Base-by-base conservation (phyloP, 176 grass and related monocot species). In the Alopecurus myosuroides region DNA sequence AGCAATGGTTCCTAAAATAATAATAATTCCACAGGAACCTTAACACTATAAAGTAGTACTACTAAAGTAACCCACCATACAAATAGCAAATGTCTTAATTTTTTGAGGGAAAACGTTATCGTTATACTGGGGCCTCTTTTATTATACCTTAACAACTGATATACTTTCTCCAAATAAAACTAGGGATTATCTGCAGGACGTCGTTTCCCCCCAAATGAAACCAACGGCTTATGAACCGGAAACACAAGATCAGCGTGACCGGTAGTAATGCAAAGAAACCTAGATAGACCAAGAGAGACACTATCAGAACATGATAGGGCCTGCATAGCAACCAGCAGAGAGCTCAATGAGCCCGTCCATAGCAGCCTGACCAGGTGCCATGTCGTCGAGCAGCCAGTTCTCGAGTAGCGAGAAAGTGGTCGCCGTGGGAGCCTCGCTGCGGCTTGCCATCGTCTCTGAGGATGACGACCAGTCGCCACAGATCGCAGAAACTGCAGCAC, bases 311-410 rank as follows among this genome's bases (percentile, higher is more conserved):
- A 91, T 91, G 69, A 91, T 91, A 8, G 89, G 89, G 46, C 87
- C 85, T 18, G 89, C 81, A 87, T 77, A 84, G 41, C 81, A 88
- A 31, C 85, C 89, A 2, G 61, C 61, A 23, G 85, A 81, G 25
- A 87, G 70, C 51, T 86, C 81, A 77, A 81, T 70, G 51, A 91
- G 17, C 31, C 76, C 77, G 68, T 91, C 89, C 76, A 87, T 80
- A 58, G 84, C 45, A 48, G 78, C 81, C 77, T 84, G 89, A 22
- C 81, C 89, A 1, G 89, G 77, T 34, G 17, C 29, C 81, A 84
- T 75, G 81, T 91, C 85, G 8, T 91, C 85, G 7, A 91, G 77
- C 68, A 88, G 81, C 89, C 89, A 88, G 76, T 91, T 86, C 85
- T 91, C 89, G 4, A 91, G 85, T 51, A 88, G 70, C 1, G 89